Evolutionary conservation across 106 monocot genomes (phyloP), one percentile per base, ranked within the genome.

Genomic region (Dendrobium officinale): DNA sequence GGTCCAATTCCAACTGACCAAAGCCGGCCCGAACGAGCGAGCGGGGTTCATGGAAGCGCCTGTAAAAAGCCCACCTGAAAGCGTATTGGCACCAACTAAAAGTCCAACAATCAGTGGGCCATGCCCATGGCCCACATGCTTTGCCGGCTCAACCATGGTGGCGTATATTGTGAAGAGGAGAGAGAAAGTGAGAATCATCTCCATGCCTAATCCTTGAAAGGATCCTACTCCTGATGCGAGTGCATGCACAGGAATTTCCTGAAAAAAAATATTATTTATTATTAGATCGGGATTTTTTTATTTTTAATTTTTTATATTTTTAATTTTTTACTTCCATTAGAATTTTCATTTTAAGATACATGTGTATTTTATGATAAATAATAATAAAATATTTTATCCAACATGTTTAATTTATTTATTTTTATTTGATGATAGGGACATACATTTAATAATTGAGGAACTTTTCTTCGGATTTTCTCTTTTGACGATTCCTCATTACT

Each of bases 21-120:
- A n/a, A 20, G 94, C 94, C 47, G 94, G 94, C 22, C 94, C 94
- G 40, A 94, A 94, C 0, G 94, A 91, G 75, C 94, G 80, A 0
- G 94, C 94, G 9, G 94, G 94, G 80, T 94, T 94, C 94, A 94
- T 94, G 20, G 94, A 94, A 2, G 94, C 94, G 29, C 89, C 91
- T 0, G 94, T 86, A 77, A 91, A 91, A 17, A 86, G 77, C 31
- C 91, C 94, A 27, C 94, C 94, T 22, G 89, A 89, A 8, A 94
- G 31, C 77, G 88, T 86, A 75, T 94, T 94, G 37, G 89, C 94
- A 0, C 86, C 89, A 17, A 91, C 89, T 16, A 94, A 84, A n/a
- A 94, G 86, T 2, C 94, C 94, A n/a, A 91, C 85, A 0, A 91
- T 77, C 42, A 91, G 17, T 18, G 94, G 89, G 20, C 94, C 94